A percentile compares a stretch with the other conserved stretches of the same genome.
Conservation (phyloP, 1,139 yeast genomes). For the Nakaseomyces bracarensis region DNA sequence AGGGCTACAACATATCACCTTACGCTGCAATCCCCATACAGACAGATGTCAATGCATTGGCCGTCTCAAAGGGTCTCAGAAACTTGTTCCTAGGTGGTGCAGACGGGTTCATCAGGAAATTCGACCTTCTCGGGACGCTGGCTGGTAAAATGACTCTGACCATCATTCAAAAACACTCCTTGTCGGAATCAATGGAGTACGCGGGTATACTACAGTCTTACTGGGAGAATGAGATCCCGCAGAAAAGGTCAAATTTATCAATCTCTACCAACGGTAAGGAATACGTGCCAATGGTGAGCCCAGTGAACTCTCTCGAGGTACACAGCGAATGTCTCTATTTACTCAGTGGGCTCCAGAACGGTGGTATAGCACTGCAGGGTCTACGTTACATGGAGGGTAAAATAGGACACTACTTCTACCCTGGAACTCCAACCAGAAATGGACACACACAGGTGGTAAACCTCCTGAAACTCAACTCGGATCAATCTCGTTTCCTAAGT, state of each 20-base stretch:
- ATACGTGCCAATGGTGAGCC: constrained; percentile 65
- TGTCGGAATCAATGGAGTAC: constrained; percentile 75
- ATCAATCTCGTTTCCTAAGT: constrained; percentile 49
- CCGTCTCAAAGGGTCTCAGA: constrained; percentile 73
- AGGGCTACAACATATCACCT: constrained; percentile 52
- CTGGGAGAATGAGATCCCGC: constrained; percentile 95
- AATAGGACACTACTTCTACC: constrained; percentile 60
- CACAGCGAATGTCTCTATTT: constrained; percentile 82
- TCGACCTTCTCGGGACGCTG: constrained; percentile 75
- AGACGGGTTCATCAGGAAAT: constrained; percentile 87
- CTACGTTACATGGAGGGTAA: constrained; percentile 78
- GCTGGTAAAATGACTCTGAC: constrained; percentile 89
- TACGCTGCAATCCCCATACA: constrained; percentile 68
- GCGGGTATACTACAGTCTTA: constrained; percentile 79
- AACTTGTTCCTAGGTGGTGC: constrained; percentile 94
- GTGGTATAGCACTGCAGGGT: constrained; percentile 82
- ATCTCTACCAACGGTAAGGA: constrained; percentile 35
- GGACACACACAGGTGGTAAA: constrained; percentile 70
- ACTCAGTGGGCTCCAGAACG: constrained; percentile 70
- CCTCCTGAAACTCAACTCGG: constrained; percentile 50
- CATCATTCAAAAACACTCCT: constrained; percentile 81
- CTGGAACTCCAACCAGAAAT: constrained; percentile 29
- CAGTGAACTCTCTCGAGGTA: constrained; percentile 80
- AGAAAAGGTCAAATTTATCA: constrained; percentile 39
- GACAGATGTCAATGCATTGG: constrained; percentile 63